Conservation (phyloP, 1,284 basidiomycete species). For the Cystobasidium slooffiae region DNA sequence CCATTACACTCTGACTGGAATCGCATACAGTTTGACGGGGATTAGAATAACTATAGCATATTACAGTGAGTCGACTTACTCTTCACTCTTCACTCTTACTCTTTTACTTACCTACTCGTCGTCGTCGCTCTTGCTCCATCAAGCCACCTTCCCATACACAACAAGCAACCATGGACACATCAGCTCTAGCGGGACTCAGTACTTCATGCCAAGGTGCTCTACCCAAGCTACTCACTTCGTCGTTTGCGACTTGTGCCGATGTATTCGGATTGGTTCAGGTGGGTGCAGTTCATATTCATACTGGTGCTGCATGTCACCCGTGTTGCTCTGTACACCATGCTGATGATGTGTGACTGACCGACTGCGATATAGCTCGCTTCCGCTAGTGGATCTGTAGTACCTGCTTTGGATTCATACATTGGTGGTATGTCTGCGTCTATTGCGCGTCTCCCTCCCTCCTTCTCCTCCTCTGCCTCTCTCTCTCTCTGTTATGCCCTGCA, state of each 20-base stretch:
- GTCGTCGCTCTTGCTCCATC: not conserved
- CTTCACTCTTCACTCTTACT: not conserved
- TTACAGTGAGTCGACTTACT: too few species aligned
- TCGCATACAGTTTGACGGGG: too few species aligned
- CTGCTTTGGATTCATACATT: slow-evolving; percentile 26
- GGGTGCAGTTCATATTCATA: not conserved
- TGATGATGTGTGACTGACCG: not conserved
- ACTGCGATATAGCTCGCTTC: slow-evolving; percentile 25
- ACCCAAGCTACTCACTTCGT: slow-evolving; percentile 24
- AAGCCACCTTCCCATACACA: not conserved
- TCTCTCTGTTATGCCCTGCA: not conserved
- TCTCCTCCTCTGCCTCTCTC: not conserved
- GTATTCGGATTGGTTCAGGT: slow-evolving; percentile 27
- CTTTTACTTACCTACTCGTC: not conserved
- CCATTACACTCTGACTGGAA: too few species aligned
- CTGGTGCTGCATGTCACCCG: not conserved
- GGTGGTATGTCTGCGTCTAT: not conserved
- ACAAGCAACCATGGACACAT: slow-evolving; percentile 18
- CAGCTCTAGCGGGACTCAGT: slow-evolving; percentile 17
- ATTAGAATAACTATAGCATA: too few species aligned
- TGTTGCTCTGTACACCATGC: not conserved
- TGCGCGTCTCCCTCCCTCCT: not conserved
- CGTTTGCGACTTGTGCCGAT: slow-evolving; percentile 32
- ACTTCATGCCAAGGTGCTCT: slow-evolving; percentile 30
- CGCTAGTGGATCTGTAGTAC: slow-evolving; percentile 24